A percentile compares a stretch with the other conserved stretches of the same genome.
These are phyloP conservation scores for Cercophora samala DNA, from an alignment of 495 filamentous ascomycete species.

Conservation along the genomic window DNA sequence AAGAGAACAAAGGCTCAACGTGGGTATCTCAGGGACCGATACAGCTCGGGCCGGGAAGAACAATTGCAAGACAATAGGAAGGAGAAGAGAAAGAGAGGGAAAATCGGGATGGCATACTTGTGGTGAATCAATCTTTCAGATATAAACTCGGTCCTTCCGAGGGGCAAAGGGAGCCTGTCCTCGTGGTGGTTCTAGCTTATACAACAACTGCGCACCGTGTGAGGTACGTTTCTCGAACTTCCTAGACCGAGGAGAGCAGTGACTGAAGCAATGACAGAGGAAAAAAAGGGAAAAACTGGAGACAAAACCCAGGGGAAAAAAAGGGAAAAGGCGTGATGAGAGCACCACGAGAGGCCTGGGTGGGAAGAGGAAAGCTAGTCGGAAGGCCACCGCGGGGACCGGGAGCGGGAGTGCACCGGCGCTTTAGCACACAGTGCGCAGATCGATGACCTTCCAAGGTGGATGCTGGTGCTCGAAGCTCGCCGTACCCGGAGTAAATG, in stretches of 20 bases:
- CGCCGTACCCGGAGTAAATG: constrained; percentile 22
- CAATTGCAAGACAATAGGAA: neutral
- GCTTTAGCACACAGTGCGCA: constrained; percentile 21
- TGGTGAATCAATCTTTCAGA: neutral
- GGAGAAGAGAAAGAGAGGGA: constrained; percentile 1
- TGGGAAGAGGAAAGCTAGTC: neutral
- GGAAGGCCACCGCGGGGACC: constrained; percentile 14
- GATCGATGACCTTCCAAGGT: neutral
- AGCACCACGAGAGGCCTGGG: neutral
- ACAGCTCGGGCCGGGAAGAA: neutral
- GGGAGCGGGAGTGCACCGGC: constrained; percentile 15
- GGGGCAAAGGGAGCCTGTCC: neutral
- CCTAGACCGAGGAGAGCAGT: constrained; percentile 3
- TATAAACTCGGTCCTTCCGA: neutral
- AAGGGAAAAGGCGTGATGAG: neutral
- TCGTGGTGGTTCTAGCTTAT: neutral
- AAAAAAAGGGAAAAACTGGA: constrained; percentile 1
- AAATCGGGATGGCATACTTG: neutral
- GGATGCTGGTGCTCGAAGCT: constrained; percentile 12
- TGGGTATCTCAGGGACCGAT: constrained; percentile 8
- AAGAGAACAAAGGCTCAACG: constrained; percentile 10
- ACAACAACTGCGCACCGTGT: neutral
- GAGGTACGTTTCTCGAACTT: neutral
- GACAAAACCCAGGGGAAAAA: constrained; percentile 4
- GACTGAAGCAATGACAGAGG: neutral